phyloP scores from a whole-genome alignment of 2,329 filamentous ascomycete genomes.

The Stromatinia cepivora region DNA sequence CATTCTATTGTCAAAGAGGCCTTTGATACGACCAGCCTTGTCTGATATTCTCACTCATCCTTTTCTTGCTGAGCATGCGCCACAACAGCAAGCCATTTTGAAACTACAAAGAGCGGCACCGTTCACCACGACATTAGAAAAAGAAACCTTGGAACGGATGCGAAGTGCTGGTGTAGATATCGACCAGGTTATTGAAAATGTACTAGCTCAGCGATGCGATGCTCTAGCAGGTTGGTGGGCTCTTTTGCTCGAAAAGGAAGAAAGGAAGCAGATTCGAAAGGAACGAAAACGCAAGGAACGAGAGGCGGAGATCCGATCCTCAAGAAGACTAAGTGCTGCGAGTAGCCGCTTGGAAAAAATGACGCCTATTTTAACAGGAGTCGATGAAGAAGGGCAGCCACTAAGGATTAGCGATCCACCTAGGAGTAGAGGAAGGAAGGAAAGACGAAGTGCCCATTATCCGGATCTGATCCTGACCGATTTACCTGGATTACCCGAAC shows the following conservation, averaged over 20 bases:
- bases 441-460: conserved; percentile 70
- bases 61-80: conserved; percentile 83
- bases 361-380: conserved; percentile 73
- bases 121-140: conserved; percentile 84
- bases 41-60: conserved; percentile 85
- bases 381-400: conserved; percentile 70
- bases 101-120: conserved; percentile 77
- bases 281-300: conserved; percentile 83
- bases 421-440: conserved; percentile 72
- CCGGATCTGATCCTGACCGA: conserved; percentile 68
- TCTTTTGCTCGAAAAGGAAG: conserved; percentile 88
- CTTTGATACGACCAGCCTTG: conserved; percentile 76
- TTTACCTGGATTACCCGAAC: conserved; percentile 74
- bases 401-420: conserved; percentile 53
- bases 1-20: conserved; percentile 83
- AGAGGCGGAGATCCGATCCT: conserved; percentile 76
- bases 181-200: conserved; percentile 91
- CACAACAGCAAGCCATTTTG: conserved; percentile 84
- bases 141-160: conserved; percentile 90
- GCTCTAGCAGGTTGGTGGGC: conserved; percentile 95
- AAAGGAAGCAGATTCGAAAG: conserved; percentile 76
- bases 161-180: conserved; percentile 90
- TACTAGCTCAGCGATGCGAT: conserved; percentile 86
- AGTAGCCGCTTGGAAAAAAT: conserved; percentile 83
- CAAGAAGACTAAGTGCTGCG: conserved; percentile 82